Base-by-base conservation (phyloP, 441 rosid species). In the Manihot esculenta region DNA sequence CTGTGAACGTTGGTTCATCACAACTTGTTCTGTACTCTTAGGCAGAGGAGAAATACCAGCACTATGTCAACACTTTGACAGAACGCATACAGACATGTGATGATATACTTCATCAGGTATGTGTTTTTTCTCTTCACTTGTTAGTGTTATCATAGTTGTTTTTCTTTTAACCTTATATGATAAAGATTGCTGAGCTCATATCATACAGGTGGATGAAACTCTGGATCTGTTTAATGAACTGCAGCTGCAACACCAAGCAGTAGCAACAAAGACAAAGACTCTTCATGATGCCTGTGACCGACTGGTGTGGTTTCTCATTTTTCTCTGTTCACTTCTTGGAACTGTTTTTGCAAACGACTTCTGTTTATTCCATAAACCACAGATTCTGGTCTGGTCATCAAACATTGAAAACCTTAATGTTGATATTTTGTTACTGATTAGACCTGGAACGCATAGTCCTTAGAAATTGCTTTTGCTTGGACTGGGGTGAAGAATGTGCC, bases 261-360 rank as follows among this genome's bases (percentile, higher is more conserved):
- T 94, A 64, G 94, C 96, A 21, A 91, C 96, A 71, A 94, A 92
- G 84, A 94, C 99, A 53, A 94, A 94, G 87, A 94, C 99, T 74
- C 98, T 94, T 81, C 99, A 94, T 71, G 99, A 94, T 79, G 98
- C 97, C 63, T 94, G 99, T 74, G 98, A 94, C 60, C 86, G 94
- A 71, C 78, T 94, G 98, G 99, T 94, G 72, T 79, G 76, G 18
- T 76, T 77, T 68, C 72, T 74, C 30, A 55, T 44, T 44, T 76
- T 70, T 27, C 26, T 51, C 24, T 26, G 1, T 69, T 55, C 35
- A 23, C 44, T 47, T 24, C 56, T 42, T 48, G 33, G 45, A 33
- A 23, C 11, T 68, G 0, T 30, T 21, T n/a, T 11, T 21, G 41
- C 57, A 58, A 38, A 20, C 49, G 50, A 45, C 49, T 70, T 65